These are phyloP conservation scores for Plantago rigida DNA, from an alignment of 305 asterid genomes.

Conservation along the genomic window DNA sequence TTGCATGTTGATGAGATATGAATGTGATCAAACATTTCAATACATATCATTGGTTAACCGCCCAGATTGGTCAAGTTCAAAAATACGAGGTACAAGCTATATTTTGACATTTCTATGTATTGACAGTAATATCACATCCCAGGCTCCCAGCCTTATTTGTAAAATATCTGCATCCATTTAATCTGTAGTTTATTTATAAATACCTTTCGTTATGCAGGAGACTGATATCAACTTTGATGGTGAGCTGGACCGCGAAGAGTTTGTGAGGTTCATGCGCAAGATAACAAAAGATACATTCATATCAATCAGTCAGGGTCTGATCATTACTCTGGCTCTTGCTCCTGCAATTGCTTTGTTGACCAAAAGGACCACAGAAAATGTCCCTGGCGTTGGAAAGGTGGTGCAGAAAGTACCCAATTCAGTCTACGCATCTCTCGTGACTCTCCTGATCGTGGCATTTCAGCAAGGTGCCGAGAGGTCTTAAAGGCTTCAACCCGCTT, in stretches of 20 bases:
- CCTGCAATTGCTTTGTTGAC: constrained; percentile 78
- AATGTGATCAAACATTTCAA: not conserved
- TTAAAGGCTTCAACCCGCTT: constrained; percentile 16
- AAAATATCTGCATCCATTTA: not conserved
- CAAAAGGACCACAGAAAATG: constrained; percentile 69
- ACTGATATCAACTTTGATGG: constrained; percentile 73
- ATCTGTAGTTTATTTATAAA: no score
- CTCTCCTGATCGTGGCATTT: constrained; percentile 52
- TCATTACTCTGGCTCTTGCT: constrained; percentile 66
- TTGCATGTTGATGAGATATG: not conserved
- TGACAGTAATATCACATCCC: no score
- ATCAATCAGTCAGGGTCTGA: constrained; percentile 62
- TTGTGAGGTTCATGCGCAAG: constrained; percentile 46
- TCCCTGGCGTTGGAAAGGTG: constrained; percentile 71
- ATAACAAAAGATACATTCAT: constrained; percentile 62
- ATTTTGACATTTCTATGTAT: no score
- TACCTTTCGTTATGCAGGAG: constrained; percentile 38
- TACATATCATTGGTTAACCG: no score
- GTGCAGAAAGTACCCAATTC: constrained; percentile 76
- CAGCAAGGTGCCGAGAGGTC: constrained; percentile 49
- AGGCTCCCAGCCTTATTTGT: no score
- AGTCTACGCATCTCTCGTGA: constrained; percentile 67
- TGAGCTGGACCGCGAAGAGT: constrained; percentile 67
- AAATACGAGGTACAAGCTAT: no score
- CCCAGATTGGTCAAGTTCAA: no score